A percentile compares a stretch with the other conserved stretches of the same genome.
Conservation (phyloP, 495 filamentous ascomycete species). For the Hypoxylon lienhwacheense region DNA sequence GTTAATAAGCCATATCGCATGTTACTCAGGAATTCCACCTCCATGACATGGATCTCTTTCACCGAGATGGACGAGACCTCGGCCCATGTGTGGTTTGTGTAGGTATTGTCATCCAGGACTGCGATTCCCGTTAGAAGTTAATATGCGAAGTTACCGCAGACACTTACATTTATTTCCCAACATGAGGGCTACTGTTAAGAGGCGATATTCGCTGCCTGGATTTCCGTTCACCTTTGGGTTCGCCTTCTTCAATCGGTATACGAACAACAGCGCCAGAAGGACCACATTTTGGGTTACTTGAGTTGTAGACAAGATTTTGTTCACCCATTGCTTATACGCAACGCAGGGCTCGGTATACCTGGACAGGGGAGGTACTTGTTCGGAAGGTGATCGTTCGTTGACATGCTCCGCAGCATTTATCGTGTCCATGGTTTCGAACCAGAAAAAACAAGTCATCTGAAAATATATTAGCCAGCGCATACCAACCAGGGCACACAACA, state of each 20-base stretch:
- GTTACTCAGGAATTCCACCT: constrained; percentile 98
- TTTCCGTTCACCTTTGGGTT: constrained; percentile 88
- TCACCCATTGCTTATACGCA: constrained; percentile 92
- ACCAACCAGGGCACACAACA: neutral
- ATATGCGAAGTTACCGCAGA: neutral
- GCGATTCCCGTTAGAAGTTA: constrained; percentile 19
- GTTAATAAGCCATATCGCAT: constrained; percentile 92
- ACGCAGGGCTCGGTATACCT: constrained; percentile 72
- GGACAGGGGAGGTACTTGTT: constrained; percentile 58
- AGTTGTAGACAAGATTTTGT: constrained; percentile 85
- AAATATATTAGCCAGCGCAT: constrained; percentile 9
- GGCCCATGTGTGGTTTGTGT: constrained; percentile 99
- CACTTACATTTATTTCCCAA: constrained; percentile 92
- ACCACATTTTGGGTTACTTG: constrained; percentile 98
- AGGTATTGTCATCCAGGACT: constrained; percentile 98
- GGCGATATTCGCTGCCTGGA: constrained; percentile 90
- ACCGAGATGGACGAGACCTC: constrained; percentile 96
- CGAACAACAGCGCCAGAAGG: constrained; percentile 84
- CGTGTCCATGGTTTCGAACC: constrained; percentile 89
- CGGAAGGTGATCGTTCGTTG: constrained; percentile 43
- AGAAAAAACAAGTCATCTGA: constrained; percentile 94
- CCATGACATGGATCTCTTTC: constrained; percentile 97
- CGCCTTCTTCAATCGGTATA: constrained; percentile 87
- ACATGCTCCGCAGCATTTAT: constrained; percentile 72
- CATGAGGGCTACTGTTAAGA: constrained; percentile 97